Conservation (phyloP, 202 grass and related monocot species). For the Miscanthus sacchariflorus region DNA sequence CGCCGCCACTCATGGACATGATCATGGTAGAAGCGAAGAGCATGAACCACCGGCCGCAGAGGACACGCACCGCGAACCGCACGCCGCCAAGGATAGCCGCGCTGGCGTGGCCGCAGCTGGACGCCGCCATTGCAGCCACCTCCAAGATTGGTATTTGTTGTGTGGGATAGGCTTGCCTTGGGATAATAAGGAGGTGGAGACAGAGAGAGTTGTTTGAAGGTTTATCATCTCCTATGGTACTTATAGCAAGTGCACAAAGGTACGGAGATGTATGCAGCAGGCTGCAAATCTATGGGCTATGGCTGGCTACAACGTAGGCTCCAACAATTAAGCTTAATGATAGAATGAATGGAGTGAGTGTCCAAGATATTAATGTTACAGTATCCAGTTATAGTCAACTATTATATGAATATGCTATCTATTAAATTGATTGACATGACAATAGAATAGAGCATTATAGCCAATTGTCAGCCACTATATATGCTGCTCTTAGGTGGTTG, state of each 20-base stretch:
- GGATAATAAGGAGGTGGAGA: neutral
- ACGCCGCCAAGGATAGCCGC: neutral
- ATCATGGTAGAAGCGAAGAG: neutral
- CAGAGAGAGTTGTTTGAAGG: neutral
- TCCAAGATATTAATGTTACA: neutral
- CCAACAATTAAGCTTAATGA: neutral
- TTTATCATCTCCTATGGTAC: neutral
- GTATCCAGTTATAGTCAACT: neutral
- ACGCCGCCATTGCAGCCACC: neutral
- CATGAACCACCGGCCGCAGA: neutral
- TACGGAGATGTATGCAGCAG: neutral
- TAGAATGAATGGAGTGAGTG: neutral
- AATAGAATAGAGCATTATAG: neutral
- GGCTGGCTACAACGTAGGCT: neutral
- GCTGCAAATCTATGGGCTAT: neutral
- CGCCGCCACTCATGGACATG: neutral
- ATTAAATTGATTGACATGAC: neutral
- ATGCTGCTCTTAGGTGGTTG: neutral
- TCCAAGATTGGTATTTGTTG: neutral
- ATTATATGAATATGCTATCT: neutral
- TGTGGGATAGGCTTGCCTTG: neutral
- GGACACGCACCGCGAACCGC: neutral
- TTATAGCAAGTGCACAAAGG: neutral
- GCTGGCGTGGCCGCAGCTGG: neutral
- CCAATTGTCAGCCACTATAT: neutral